Evolutionary conservation across 495 filamentous ascomycete species (phyloP).

Genomic region (Neurospora tetraspora): DNA sequence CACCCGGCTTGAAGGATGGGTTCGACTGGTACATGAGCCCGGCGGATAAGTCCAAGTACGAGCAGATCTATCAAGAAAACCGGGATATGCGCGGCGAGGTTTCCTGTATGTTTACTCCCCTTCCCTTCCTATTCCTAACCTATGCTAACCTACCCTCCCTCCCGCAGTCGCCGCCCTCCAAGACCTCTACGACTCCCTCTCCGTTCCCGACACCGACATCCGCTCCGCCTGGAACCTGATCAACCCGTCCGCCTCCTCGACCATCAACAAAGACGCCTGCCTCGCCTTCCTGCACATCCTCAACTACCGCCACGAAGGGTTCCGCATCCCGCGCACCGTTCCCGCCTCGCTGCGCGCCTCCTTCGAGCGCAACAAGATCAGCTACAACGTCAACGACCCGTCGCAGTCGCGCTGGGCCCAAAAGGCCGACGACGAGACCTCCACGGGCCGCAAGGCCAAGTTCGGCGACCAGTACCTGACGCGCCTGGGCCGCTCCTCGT

Average conservation of each 20-base stretch:
- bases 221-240: conserved; percentile 93
- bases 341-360: conserved; percentile 80
- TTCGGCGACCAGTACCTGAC: conserved; percentile 96
- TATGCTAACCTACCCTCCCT: conserved; percentile 1
- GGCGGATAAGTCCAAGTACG: conserved; percentile 79
- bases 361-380: conserved; percentile 90
- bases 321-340: conserved; percentile 84
- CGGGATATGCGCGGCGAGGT: conserved; percentile 77
- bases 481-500: conserved; percentile 69
- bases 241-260: conserved; percentile 67
- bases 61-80: conserved; percentile 89
- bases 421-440: conserved; percentile 60
- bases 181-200: conserved; percentile 78
- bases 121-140: not conserved
- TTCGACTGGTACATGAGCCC: conserved; percentile 99
- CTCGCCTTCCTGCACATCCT: conserved; percentile 94
- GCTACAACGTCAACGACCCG: conserved; percentile 80
- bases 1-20: conserved; percentile 77
- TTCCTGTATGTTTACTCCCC: conserved; percentile 47
- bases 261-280: conserved; percentile 88
- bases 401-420: conserved; percentile 53
- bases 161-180: conserved; percentile 63
- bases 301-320: conserved; percentile 89
- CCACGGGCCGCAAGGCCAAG: conserved; percentile 80
- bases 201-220: conserved; percentile 92